phyloP scores from a whole-genome alignment of 495 filamentous ascomycete genomes.

The Delitschia confertaspora region DNA sequence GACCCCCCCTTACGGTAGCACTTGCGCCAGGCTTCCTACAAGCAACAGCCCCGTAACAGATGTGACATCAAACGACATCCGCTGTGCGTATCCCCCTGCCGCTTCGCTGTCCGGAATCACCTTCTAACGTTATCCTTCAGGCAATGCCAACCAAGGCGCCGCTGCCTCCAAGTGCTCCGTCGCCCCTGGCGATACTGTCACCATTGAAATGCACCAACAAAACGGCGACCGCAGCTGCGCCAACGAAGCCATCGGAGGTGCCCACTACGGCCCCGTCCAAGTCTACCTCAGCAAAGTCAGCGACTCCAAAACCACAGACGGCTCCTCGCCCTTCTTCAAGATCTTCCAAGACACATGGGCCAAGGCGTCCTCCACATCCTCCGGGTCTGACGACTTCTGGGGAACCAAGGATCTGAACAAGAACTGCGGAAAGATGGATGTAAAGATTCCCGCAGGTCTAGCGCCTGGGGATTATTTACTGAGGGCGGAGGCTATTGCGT shows the following conservation, averaged over 20 bases:
- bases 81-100: constrained; percentile 39
- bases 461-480: constrained; percentile 27
- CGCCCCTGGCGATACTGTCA: constrained; percentile 39
- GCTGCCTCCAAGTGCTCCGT: constrained; percentile 30
- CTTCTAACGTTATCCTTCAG: constrained; percentile 1
- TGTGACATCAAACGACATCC: constrained; percentile 38
- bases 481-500: constrained; percentile 30
- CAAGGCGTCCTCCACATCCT: constrained; percentile 38
- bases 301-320: constrained; percentile 10
- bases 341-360: constrained; percentile 40
- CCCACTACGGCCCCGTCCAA: constrained; percentile 26
- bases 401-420: constrained; percentile 19
- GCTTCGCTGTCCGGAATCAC: too few species aligned
- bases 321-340: constrained; percentile 29
- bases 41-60: constrained; percentile 37
- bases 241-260: constrained; percentile 34
- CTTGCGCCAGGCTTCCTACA: constrained; percentile 14
- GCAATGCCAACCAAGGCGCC: constrained; percentile 10
- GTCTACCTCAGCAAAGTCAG: constrained; percentile 25
- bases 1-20: constrained; percentile 6
- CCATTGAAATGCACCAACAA: constrained; percentile 20
- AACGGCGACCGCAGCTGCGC: constrained; percentile 34
- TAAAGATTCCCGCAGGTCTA: constrained; percentile 39
- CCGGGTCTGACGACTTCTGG: constrained; percentile 27
- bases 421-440: constrained; percentile 27